Evolutionary conservation across 192 early-diverging fungal genomes (phyloP).

Genomic region (Podila epigama): DNA sequence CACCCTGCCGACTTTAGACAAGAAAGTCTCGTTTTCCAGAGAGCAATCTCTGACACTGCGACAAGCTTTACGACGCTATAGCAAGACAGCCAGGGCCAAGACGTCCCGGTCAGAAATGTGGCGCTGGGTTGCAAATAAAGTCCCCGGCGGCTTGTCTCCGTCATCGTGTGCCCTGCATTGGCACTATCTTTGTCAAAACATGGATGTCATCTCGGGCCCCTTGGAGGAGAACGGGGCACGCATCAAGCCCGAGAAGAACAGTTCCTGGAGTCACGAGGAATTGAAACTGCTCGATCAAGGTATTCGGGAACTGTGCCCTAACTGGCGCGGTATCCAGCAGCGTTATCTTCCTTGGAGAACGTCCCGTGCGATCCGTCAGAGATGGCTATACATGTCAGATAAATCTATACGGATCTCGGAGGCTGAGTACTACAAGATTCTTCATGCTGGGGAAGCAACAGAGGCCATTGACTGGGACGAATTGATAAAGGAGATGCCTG

Average conservation of each 20-base stretch:
- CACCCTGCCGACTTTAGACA: slow-evolving; percentile 1
- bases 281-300: slow-evolving; percentile 33
- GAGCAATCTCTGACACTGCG: slow-evolving; percentile 17
- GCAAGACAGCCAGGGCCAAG: background rate
- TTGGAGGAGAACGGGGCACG: background rate
- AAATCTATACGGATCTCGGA: slow-evolving; percentile 17
- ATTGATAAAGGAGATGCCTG: slow-evolving; percentile 10
- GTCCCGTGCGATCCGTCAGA: slow-evolving; percentile 18
- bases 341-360: slow-evolving; percentile 25
- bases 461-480: slow-evolving; percentile 9
- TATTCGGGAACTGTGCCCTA: slow-evolving; percentile 11
- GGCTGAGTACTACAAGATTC: slow-evolving; percentile 31
- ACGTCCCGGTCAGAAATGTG: background rate
- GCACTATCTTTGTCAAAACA: slow-evolving; percentile 16
- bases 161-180: slow-evolving; percentile 24
- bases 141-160: slow-evolving; percentile 9
- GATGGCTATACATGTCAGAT: slow-evolving; percentile 31
- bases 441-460: slow-evolving; percentile 2
- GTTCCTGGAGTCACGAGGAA: slow-evolving; percentile 30
- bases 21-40: slow-evolving; percentile 24
- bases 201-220: slow-evolving; percentile 17
- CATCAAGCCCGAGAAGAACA: background rate
- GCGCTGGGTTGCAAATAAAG: slow-evolving; percentile 15
- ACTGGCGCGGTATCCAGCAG: slow-evolving; percentile 14
- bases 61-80: slow-evolving; percentile 1